Base-by-base conservation (phyloP, 2,329 filamentous ascomycete genomes). In the Penicillium sp. region DNA sequence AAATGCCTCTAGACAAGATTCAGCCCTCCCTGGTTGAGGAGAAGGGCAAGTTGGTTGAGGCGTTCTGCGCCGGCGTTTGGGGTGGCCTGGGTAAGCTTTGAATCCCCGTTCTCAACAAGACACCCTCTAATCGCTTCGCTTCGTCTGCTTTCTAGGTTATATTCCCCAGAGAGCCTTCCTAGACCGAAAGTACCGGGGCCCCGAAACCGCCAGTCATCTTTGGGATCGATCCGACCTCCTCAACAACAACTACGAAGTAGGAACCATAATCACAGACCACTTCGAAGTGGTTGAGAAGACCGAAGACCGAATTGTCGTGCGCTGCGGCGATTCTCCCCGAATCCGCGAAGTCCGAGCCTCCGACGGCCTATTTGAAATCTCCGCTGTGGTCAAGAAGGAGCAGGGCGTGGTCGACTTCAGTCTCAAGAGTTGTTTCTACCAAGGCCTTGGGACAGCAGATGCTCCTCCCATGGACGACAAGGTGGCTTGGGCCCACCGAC, bases 231-330 rank as follows among this genome's bases (percentile, higher is more conserved):
- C 79, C 10, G 78, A 86, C 48, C 79, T 90, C 1, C 69, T 77
- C 5, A 62, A 72, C n/a, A 84, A 78, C 54, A 77, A 62, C 9
- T 90, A 90, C 67, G 81, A 85, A 18, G 77, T 81, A 38, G 87
- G 87, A 32, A 88, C 87, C 1, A 67, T 78, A 39, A 82, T 90
- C 54, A 88, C 84, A 3, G 86, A 90, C 67, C 87, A 90, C 70
- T 90, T 90, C 66, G 85, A 90, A 69, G 86, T 90, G 0, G 75
- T 90, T 1, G 82, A 86, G 49, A 87, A 87, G 72, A 86, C 82
- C 0, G 75, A 81, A 0, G 79, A 78, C 6, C 76, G 79, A 10
- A 86, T 90, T 55, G 79, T 85, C 1, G 79, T 90, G 21, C 83
- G 87, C 21, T 87, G 84, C 60, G 87, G 87, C 14, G 87, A 86